These are phyloP conservation scores for Sphaerulina vaccinii DNA, from an alignment of 2,329 filamentous ascomycete genomes.

Conservation along the genomic window DNA sequence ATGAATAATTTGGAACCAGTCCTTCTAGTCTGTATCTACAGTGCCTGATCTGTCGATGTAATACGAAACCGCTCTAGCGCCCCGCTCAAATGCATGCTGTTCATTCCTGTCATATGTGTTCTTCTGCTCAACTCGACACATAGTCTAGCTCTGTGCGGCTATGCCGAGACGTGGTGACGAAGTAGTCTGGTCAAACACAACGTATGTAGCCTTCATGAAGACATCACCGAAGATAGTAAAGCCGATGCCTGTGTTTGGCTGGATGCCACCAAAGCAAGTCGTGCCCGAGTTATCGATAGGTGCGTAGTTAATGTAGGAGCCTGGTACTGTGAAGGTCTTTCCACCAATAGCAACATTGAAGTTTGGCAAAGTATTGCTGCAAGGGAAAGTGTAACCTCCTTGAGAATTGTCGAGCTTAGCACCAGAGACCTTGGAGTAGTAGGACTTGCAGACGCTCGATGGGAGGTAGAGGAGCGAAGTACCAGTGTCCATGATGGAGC, in stretches of 20 bases:
- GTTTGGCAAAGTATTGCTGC: conserved; percentile 52
- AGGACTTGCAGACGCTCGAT: conserved; percentile 52
- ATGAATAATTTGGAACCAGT: neutral
- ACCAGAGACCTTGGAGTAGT: conserved; percentile 59
- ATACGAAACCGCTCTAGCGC: no score
- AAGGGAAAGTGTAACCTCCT: conserved; percentile 58
- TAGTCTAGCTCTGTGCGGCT: conserved; percentile 38
- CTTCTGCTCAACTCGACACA: neutral
- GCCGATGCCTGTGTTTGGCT: conserved; percentile 58
- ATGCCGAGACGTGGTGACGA: conserved; percentile 45
- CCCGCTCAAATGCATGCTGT: no score
- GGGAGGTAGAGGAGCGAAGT: conserved; percentile 65
- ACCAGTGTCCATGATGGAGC: conserved; percentile 67
- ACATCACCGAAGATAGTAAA: conserved; percentile 71
- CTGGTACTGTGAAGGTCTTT: conserved; percentile 53
- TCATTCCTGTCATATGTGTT: no score
- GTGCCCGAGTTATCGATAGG: conserved; percentile 40
- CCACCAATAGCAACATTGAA: conserved; percentile 54
- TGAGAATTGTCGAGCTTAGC: conserved; percentile 48
- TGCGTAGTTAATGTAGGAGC: conserved; percentile 56
- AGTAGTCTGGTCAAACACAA: conserved; percentile 62
- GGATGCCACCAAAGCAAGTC: conserved; percentile 73
- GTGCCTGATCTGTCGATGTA: no score
- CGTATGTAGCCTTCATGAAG: conserved; percentile 73
- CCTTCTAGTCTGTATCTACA: neutral